Percentiles rank a stretch among this genome's conserved stretches.
Evolutionary conservation across 1,284 basidiomycete genomes (phyloP).

Genomic region (Heterobasidion parviporum): DNA sequence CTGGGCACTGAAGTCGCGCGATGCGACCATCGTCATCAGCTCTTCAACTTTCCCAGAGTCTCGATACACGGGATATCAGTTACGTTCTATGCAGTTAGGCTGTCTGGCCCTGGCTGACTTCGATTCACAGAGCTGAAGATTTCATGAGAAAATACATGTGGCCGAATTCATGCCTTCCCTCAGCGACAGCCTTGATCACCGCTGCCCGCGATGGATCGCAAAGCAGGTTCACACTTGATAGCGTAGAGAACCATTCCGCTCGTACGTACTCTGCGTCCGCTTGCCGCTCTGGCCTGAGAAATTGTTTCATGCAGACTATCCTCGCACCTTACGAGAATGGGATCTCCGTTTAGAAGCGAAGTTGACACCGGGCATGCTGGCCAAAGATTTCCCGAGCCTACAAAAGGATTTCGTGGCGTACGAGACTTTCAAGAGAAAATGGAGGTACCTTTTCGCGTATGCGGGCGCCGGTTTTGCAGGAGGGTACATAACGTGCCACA

Average conservation of each 20-base stretch:
- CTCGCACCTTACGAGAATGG: constrained; percentile 88
- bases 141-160: constrained; percentile 91
- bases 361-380: constrained; percentile 45
- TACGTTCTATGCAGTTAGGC: constrained; percentile 14
- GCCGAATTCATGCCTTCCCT: constrained; percentile 85
- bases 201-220: constrained; percentile 57
- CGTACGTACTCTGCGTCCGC: constrained; percentile 28
- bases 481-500: constrained; percentile 72
- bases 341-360: constrained; percentile 63
- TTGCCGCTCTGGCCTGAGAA: not conserved
- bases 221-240: constrained; percentile 74
- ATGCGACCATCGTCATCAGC: constrained; percentile 69
- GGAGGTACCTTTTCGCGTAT: constrained; percentile 73
- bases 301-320: constrained; percentile 51
- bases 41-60: constrained; percentile 83
- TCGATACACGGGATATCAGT: constrained; percentile 63
- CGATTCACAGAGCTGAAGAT: constrained; percentile 59
- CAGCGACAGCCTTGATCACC: constrained; percentile 66
- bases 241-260: constrained; percentile 81
- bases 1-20: constrained; percentile 65
- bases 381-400: constrained; percentile 49
- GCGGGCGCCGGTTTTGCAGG: constrained; percentile 67
- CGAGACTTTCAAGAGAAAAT: constrained; percentile 63
- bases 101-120: not conserved
- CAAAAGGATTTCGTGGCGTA: constrained; percentile 40